Conservation (phyloP, 345 rosid species). For the Lagerstroemia speciosa region DNA sequence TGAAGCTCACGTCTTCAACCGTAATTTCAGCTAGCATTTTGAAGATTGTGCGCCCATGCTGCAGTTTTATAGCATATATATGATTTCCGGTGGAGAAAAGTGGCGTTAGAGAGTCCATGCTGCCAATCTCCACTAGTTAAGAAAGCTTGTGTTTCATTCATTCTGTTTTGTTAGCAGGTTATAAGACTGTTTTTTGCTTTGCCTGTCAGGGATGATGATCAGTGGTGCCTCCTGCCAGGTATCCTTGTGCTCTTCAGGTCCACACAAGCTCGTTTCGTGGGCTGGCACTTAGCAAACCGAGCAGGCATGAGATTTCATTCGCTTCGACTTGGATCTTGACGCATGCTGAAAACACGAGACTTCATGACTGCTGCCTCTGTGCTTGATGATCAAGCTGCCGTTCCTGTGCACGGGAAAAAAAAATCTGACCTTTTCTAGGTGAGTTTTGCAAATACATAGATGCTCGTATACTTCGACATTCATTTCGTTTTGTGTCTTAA, state of each 20-base stretch:
- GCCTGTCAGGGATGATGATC: constrained; percentile 55
- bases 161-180: background rate
- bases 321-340: constrained; percentile 75
- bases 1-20: too few species aligned
- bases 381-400: background rate
- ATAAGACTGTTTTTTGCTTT: too few species aligned
- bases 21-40: too few species aligned
- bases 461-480: background rate
- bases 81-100: too few species aligned
- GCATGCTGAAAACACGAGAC: constrained; percentile 87
- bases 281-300: constrained; percentile 87
- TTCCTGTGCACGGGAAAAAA: background rate
- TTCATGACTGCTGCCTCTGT: constrained; percentile 27
- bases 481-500: too few species aligned
- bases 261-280: constrained; percentile 72
- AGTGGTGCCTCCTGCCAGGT: constrained; percentile 92
- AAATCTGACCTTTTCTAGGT: background rate
- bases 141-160: background rate
- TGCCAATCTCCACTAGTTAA: too few species aligned
- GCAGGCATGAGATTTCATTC: constrained; percentile 72
- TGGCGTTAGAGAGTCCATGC: too few species aligned
- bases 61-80: too few species aligned
- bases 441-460: background rate
- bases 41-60: too few species aligned
- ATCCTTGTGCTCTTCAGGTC: constrained; percentile 55